Evolutionary conservation across 768 basidiomycete species (phyloP).

Genomic region (Filobasidium floriforme): DNA sequence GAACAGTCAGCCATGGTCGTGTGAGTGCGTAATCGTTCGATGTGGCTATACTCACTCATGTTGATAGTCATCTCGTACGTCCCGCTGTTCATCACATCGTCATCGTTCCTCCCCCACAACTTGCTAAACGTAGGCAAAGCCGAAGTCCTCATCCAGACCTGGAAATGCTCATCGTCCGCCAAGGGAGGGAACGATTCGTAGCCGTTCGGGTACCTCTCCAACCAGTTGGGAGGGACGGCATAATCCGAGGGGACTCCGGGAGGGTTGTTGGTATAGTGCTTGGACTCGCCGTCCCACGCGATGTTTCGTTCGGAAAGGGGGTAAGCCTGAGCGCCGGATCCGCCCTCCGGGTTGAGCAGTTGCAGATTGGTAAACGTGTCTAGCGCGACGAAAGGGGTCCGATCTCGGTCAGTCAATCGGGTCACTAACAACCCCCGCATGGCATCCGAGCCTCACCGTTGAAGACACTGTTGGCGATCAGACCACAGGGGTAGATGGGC

Average conservation of each 20-base stretch:
- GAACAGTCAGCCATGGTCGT: neutral
- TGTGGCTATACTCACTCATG: slow-evolving; percentile 60
- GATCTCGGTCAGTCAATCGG: neutral
- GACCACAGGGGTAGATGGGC: slow-evolving; percentile 84
- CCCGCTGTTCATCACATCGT: slow-evolving; percentile 62
- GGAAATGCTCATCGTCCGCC: slow-evolving; percentile 76
- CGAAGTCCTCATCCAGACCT: slow-evolving; percentile 99
- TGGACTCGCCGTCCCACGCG: slow-evolving; percentile 90
- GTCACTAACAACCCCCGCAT: too few relatives aligned
- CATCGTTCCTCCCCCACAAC: slow-evolving; percentile 84
- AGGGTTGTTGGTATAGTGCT: slow-evolving; percentile 71
- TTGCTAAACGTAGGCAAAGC: slow-evolving; percentile 96
- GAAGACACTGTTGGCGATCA: slow-evolving; percentile 94
- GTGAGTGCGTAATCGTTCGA: neutral
- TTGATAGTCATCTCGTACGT: slow-evolving; percentile 66
- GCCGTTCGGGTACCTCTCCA: slow-evolving; percentile 59
- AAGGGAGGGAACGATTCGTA: slow-evolving; percentile 76
- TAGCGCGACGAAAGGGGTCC: slow-evolving; percentile 37
- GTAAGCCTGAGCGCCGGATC: slow-evolving; percentile 52
- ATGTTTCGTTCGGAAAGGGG: slow-evolving; percentile 70
- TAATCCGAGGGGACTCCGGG: slow-evolving; percentile 60
- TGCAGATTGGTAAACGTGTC: slow-evolving; percentile 70
- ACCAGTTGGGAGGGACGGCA: slow-evolving; percentile 92
- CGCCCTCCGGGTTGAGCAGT: slow-evolving; percentile 54
- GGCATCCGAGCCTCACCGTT: slow-evolving; percentile 78